Percentiles rank a stretch among this genome's conserved stretches.
Conservation (phyloP, 805 yeast genomes). For the Yarrowia divulgata region DNA sequence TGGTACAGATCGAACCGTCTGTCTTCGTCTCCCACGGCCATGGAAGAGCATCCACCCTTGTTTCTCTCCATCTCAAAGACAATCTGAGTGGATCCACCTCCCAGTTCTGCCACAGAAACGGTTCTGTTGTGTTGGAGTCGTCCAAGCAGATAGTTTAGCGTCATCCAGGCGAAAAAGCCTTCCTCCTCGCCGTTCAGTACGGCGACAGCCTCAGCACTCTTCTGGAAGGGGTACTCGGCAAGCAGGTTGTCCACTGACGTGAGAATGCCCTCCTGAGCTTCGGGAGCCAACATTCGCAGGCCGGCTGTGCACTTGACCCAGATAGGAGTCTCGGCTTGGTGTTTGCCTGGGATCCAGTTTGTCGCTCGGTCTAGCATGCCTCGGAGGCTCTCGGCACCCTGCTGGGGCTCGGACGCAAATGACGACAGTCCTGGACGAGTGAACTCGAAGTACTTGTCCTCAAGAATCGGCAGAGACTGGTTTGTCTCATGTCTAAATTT, state of each 20-base stretch:
- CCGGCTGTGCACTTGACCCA: conserved; percentile 96
- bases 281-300: conserved; percentile 78
- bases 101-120: conserved; percentile 95
- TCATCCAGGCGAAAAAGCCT: conserved; percentile 98
- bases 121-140: conserved; percentile 68
- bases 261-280: conserved; percentile 71
- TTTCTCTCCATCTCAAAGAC: conserved; percentile 84
- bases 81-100: conserved; percentile 99
- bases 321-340: conserved; percentile 83
- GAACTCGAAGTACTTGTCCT: conserved; percentile 83
- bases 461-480: conserved; percentile 75
- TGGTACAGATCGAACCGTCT: conserved; percentile 89
- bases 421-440: conserved; percentile 88
- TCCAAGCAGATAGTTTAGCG: conserved; percentile 79
- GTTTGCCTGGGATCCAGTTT: conserved; percentile 70
- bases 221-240: conserved; percentile 84
- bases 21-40: conserved; percentile 60
- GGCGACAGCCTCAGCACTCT: conserved; percentile 74
- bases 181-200: conserved; percentile 96
- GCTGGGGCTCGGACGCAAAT: conserved; percentile 75
- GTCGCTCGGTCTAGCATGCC: conserved; percentile 79
- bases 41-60: conserved; percentile 49
- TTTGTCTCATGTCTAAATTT: conserved; percentile 78
- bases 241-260: conserved; percentile 75
- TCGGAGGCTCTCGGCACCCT: conserved; percentile 87